Evolutionary conservation across 345 rosid genomes (phyloP).

Genomic region (Xanthoceras sorbifolium): DNA sequence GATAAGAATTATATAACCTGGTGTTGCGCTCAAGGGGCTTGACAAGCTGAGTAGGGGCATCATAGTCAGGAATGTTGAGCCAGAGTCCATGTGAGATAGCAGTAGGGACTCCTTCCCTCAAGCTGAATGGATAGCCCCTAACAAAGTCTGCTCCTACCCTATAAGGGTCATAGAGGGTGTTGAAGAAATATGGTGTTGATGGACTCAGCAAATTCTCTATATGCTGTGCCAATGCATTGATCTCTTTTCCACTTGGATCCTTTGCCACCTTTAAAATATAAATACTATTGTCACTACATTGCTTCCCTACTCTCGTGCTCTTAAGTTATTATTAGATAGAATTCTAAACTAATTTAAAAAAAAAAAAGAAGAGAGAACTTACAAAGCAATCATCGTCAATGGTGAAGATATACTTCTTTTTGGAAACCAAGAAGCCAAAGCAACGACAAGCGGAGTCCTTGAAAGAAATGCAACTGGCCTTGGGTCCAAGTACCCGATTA

Average conservation of each 20-base stretch:
- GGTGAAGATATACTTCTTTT: constrained; percentile 62
- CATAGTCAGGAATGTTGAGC: constrained; percentile 49
- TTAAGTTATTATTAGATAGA: too few relatives aligned
- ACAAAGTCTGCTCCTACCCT: constrained; percentile 41
- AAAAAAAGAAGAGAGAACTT: constrained; percentile 9
- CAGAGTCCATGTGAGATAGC: constrained; percentile 45
- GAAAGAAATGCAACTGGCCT: constrained; percentile 39
- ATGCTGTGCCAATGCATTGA: constrained; percentile 41
- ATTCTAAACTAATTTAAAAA: too few relatives aligned
- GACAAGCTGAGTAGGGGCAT: constrained; percentile 44
- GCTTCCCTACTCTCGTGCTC: too few relatives aligned
- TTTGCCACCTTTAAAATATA: constrained; percentile 40
- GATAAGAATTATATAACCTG: constrained; percentile 19
- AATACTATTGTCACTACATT: background rate
- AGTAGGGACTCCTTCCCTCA: constrained; percentile 36
- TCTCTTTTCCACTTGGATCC: constrained; percentile 36
- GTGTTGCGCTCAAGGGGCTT: constrained; percentile 43
- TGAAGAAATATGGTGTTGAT: constrained; percentile 39
- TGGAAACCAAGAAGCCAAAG: constrained; percentile 65
- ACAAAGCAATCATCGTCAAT: constrained; percentile 73
- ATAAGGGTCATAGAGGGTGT: constrained; percentile 40
- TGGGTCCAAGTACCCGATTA: constrained; percentile 34
- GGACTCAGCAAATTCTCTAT: constrained; percentile 36
- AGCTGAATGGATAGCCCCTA: constrained; percentile 43
- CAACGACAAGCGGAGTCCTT: constrained; percentile 55